These are phyloP conservation scores for Fusarium piperis DNA, from an alignment of 2,329 filamentous ascomycete species.

Conservation along the genomic window DNA sequence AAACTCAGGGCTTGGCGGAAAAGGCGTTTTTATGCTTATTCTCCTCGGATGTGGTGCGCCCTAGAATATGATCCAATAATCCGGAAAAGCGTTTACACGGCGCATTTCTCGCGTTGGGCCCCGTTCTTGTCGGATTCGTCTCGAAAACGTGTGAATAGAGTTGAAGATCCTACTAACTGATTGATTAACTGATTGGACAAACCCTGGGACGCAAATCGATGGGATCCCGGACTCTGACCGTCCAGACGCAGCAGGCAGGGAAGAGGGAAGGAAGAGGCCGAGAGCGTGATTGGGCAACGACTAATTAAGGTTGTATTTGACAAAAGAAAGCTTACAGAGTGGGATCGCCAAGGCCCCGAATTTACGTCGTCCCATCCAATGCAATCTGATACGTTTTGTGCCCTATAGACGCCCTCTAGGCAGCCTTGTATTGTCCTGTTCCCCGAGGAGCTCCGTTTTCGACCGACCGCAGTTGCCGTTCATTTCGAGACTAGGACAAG, in stretches of 20 bases:
- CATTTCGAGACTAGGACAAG: neutral
- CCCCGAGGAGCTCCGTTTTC: neutral
- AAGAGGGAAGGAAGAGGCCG: neutral
- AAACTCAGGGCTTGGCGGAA: neutral
- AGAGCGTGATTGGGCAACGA: neutral
- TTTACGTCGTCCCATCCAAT: neutral
- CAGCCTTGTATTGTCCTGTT: neutral
- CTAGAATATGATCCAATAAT: neutral
- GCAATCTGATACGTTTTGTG: neutral
- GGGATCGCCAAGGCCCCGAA: constrained; percentile 2
- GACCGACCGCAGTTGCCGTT: neutral
- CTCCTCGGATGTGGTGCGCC: neutral
- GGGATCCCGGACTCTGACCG: neutral
- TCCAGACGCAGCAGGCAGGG: neutral
- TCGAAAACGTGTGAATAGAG: neutral
- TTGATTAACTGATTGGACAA: neutral
- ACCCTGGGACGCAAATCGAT: neutral
- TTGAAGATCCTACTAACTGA: neutral
- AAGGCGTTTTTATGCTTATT: constrained; percentile 34
- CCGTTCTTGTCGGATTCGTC: neutral
- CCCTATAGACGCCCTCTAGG: neutral
- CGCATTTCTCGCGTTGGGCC: neutral
- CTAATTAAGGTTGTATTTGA: constrained; percentile 10
- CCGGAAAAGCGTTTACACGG: neutral
- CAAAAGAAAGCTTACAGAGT: constrained; percentile 8